These are phyloP conservation scores for Cladosporium oxysporum DNA, from an alignment of 2,329 filamentous ascomycete species.

Conservation along the genomic window DNA sequence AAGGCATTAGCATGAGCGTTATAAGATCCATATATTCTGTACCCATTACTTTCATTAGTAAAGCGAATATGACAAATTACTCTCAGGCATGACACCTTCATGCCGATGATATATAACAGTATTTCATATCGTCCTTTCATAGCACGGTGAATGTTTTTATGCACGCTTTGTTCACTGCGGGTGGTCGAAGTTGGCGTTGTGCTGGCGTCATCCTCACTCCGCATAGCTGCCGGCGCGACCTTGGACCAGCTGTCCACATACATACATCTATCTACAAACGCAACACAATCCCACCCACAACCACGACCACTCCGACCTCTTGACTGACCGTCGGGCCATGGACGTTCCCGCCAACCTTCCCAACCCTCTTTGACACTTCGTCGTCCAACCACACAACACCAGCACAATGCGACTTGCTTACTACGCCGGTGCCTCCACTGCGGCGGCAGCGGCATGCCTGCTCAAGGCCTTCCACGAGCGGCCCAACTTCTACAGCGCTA, in stretches of 20 bases:
- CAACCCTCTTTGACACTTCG: slow-evolving; percentile 20
- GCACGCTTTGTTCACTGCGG: neutral
- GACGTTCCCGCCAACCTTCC: slow-evolving; percentile 18
- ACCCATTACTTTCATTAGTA: neutral
- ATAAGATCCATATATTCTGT: neutral
- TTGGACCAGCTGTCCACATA: slow-evolving; percentile 13
- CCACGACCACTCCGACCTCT: slow-evolving; percentile 14
- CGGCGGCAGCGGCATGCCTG: slow-evolving; percentile 79
- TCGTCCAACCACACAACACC: slow-evolving; percentile 12
- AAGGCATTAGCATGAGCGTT: neutral
- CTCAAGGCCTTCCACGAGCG: slow-evolving; percentile 91
- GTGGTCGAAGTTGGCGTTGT: neutral
- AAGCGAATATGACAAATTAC: neutral
- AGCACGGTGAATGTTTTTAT: neutral
- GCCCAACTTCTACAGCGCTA: slow-evolving; percentile 97
- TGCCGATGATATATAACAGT: neutral
- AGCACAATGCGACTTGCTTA: slow-evolving; percentile 35
- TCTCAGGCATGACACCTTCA: neutral
- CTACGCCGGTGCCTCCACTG: slow-evolving; percentile 63
- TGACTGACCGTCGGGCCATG: slow-evolving; percentile 19
- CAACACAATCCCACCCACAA: neutral
- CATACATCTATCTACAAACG: neutral
- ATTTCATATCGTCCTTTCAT: neutral
- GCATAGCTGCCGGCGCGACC: neutral
- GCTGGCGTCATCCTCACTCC: slow-evolving; percentile 7